Evolutionary conservation across 306 rosid species (phyloP), one percentile per base, ranked within the genome.

Genomic region (Castanospermum australe): DNA sequence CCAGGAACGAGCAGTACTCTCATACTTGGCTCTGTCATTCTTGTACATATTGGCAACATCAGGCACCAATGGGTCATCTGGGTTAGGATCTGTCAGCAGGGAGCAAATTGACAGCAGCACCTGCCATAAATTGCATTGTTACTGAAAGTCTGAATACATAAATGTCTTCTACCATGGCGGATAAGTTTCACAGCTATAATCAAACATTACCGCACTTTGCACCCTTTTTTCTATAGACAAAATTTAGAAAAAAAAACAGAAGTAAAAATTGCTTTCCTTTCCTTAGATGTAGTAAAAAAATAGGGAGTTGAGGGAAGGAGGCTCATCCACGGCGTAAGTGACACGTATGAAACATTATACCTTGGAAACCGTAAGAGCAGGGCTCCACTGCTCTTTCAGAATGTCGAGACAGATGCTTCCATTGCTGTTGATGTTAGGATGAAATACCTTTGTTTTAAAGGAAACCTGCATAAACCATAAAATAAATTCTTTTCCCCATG

Each of bases 41-140:
- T 87, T 87, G 76, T 87, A 87, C 90, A 84, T 84, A 51, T 84
- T 79, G 32, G 90, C 90, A 71, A 87, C 84, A 76, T 87, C 90
- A 20, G 90, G 90, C 71, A 87, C 90, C 80, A 87, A 77, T 55
- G 90, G 90, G 11, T 87, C 88, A 12, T 87, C 90, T 0, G 88
- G 90, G 81, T 87, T 87, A 5, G 90, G 90, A 45, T 87, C 90
- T 55, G 90, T 87, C 77, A 87, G 71, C 67, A 87, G 83, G 4
- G 90, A 87, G 87, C 90, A 87, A 67, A 87, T 84, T 60, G 90
- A 87, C 55, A 87, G 57, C 36, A 87, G 79, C 52, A 87, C 90
- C 90, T 76, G 61, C 80, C 38, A 71, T 33, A 57, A 41, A 56
- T 24, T 39, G 59, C 18, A 50, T 11, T 5, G 2, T 13, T 18